These are phyloP conservation scores for Trichoderma reesei DNA, from an alignment of 495 filamentous ascomycete species.

Conservation along the genomic window DNA sequence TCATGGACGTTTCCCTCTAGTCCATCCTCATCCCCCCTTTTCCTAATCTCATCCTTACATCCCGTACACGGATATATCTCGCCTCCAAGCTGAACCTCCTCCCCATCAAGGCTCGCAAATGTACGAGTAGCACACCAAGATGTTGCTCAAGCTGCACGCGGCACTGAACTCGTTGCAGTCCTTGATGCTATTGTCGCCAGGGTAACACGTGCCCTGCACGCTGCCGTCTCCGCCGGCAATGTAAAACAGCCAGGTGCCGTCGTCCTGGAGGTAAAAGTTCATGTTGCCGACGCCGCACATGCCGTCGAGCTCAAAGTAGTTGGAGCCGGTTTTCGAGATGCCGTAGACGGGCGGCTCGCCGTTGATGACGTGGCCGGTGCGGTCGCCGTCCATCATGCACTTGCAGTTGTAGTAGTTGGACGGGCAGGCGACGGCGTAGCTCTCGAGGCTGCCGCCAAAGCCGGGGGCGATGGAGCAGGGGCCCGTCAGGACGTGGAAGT, in stretches of 20 bases:
- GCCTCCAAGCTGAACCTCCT: too few species aligned
- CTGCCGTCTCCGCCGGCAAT: not conserved
- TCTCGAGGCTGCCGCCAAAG: not conserved
- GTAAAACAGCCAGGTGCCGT: not conserved
- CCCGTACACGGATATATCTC: too few species aligned
- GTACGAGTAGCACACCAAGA: not conserved
- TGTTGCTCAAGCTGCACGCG: not conserved
- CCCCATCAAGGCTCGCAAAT: not conserved
- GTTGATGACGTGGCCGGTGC: not conserved
- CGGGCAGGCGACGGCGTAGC: not conserved
- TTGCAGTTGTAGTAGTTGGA: constrained; percentile 3
- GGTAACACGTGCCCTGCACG: not conserved
- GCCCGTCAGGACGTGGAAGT: not conserved
- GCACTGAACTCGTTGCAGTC: not conserved
- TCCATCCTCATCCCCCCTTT: too few species aligned
- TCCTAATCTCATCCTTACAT: too few species aligned
- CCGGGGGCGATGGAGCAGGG: constrained; percentile 3
- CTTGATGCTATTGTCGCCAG: not conserved
- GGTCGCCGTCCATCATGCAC: not conserved
- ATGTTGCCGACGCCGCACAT: not conserved
- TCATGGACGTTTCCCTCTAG: too few species aligned
- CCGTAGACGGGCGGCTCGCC: not conserved
- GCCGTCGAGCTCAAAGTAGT: not conserved
- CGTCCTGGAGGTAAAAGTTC: constrained; percentile 2
- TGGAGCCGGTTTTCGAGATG: not conserved